Evolutionary conservation across 257 asterid species (phyloP).

Genomic region (Gardenia jasminoides): DNA sequence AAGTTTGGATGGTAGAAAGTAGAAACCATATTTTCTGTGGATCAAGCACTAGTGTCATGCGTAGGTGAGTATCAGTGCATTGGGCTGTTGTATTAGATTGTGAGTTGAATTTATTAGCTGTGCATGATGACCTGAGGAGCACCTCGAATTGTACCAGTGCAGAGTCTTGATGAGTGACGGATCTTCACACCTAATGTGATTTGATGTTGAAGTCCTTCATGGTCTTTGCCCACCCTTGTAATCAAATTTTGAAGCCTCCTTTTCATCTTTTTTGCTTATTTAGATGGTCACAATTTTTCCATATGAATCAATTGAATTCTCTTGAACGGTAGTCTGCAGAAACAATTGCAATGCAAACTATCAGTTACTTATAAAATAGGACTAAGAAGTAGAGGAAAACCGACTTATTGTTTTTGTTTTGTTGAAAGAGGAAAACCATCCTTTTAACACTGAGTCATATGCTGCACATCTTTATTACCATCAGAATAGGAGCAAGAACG

Average conservation of each 20-base stretch:
- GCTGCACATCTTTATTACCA: not conserved
- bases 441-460: not conserved
- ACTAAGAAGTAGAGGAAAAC: not conserved
- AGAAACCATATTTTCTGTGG: not conserved
- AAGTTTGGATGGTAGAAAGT: slow-evolving; percentile 6
- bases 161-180: not conserved
- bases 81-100: slow-evolving; percentile 4
- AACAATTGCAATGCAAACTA: too few species aligned
- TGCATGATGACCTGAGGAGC: not conserved
- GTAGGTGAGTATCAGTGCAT: not conserved
- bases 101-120: not conserved
- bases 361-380: too few species aligned
- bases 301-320: not conserved
- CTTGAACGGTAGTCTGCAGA: too few species aligned
- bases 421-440: not conserved
- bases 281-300: not conserved
- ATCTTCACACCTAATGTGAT: not conserved
- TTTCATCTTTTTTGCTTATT: too few species aligned
- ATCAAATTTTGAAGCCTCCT: too few species aligned
- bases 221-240: too few species aligned
- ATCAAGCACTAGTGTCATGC: not conserved
- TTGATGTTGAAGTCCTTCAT: too few species aligned
- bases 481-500: not conserved
- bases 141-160: not conserved
- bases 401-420: too few species aligned